These are phyloP conservation scores for Agapanthus africanus DNA, from an alignment of 106 monocot species.

Conservation along the genomic window DNA sequence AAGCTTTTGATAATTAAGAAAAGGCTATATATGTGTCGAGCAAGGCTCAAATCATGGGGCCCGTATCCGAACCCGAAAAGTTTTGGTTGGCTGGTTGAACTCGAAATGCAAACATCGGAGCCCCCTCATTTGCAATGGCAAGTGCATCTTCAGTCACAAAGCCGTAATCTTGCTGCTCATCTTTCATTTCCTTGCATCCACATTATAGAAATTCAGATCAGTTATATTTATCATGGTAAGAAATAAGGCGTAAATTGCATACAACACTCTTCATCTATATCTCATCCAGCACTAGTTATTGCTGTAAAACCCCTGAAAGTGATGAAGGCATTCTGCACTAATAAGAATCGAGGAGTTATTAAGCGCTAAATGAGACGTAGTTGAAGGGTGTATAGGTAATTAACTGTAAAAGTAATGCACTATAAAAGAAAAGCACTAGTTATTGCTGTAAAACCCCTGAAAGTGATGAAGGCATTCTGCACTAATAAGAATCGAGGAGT, in stretches of 20 bases:
- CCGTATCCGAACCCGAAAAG: conserved; percentile 9
- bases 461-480: too few species aligned
- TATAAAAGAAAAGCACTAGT: too few species aligned
- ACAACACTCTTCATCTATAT: too few species aligned
- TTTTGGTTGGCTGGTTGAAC: conserved; percentile 13
- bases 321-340: too few species aligned
- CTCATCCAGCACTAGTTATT: too few species aligned
- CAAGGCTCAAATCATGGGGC: conserved; percentile 15
- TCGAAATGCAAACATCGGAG: conserved; percentile 11
- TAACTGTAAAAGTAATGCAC: too few species aligned
- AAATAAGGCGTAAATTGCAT: too few species aligned
- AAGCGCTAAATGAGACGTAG: neutral
- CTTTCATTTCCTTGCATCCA: conserved; percentile 13
- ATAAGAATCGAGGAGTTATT: too few species aligned
- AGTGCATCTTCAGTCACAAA: conserved; percentile 9
- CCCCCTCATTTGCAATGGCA: neutral
- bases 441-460: too few species aligned
- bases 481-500: too few species aligned
- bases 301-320: too few species aligned
- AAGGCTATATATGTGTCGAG: neutral
- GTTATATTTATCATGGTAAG: neutral
- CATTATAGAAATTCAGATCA: neutral
- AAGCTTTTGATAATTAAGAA: neutral
- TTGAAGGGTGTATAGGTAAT: neutral
- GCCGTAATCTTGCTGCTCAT: conserved; percentile 7